Base-by-base conservation (phyloP, 1,284 basidiomycete genomes). In the Chondrostereum purpureum region DNA sequence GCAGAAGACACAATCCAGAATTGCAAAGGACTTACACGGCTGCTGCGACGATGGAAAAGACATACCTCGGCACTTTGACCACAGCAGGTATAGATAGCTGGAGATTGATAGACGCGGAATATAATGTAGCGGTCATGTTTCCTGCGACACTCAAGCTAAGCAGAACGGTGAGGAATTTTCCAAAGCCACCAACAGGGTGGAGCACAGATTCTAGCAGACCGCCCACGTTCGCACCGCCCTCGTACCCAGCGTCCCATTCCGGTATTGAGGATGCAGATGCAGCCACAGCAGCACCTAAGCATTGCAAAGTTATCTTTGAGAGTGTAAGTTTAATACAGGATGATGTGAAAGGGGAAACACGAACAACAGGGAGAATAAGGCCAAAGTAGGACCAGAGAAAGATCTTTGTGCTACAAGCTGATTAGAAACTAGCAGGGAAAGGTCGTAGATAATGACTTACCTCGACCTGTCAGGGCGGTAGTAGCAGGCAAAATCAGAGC, bases 141-240 rank as follows among this genome's bases (percentile, higher is more conserved):
- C 80, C 89, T 2, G 81, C 79, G 22, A 91, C 86, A 45, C 83
- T 88, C 20, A 94, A 67, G 42, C 83, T 84, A 46, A 92, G 70
- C 42, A 88, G 65, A n/a, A 94, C 88, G 11, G 87, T 88, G 45
- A 95, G 70, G 67, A 96, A 91, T 58, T 88, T 85, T 2, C 90
- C 88, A 58, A 93, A 93, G 31, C 81, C 78, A 18, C 78, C 78
- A 0, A 70, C 69, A 1, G 85, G 84, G 5, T 67, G 68, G 1
- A 91, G 72, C 72, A 94, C 83, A 2, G 86, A 79, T 49, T 78
- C 76, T 11, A 95, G 61, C 6, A 95, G 74, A 3, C 88, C 85
- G 13, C 80, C 89, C 39, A 82, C 75, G 46, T 87, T 81, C 5
- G 73, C 75, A 3, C n/a, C n/a, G 27, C 72, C 62, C 1, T 65